These are phyloP conservation scores for Cladorrhinum sp. DNA, from an alignment of 2,329 filamentous ascomycete species.

Conservation along the genomic window DNA sequence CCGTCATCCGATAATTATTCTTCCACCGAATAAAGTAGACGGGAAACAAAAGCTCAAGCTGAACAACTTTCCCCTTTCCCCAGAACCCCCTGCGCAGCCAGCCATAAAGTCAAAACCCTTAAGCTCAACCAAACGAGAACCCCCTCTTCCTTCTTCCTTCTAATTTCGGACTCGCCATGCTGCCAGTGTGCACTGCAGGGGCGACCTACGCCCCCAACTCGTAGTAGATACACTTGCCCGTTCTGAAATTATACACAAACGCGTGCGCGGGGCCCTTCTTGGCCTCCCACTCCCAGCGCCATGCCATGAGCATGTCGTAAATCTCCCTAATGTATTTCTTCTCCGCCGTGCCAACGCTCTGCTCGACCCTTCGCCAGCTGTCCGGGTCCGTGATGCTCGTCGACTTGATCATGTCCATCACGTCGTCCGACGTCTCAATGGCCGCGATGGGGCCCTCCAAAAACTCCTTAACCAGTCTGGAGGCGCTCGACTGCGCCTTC, in stretches of 20 bases:
- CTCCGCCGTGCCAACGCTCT: conserved; percentile 72
- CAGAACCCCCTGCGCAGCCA: too few species aligned
- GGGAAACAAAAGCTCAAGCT: too few species aligned
- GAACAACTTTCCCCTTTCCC: not conserved
- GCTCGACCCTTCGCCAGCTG: conserved; percentile 77
- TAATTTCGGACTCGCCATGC: not conserved
- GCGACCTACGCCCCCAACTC: conserved; percentile 57
- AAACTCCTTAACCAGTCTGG: conserved; percentile 66
- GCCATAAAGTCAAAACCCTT: not conserved
- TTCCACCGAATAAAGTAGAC: too few species aligned
- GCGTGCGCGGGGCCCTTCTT: conserved; percentile 62
- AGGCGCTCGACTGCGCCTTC: conserved; percentile 60
- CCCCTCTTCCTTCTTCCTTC: conserved; percentile 4
- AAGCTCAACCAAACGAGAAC: not conserved
- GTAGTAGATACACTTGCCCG: conserved; percentile 80
- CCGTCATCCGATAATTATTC: too few species aligned
- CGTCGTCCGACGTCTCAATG: conserved; percentile 81
- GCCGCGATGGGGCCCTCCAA: conserved; percentile 78
- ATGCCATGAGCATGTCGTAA: conserved; percentile 69
- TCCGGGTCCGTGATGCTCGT: conserved; percentile 77
- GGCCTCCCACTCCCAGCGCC: conserved; percentile 54
- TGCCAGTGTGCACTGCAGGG: not conserved
- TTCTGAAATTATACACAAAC: conserved; percentile 90
- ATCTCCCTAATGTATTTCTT: conserved; percentile 80
- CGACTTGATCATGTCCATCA: conserved; percentile 71